Evolutionary conservation across 1,284 basidiomycete species (phyloP), one percentile per base, ranked within the genome.

Genomic region (Wallemia ichthyophaga): DNA sequence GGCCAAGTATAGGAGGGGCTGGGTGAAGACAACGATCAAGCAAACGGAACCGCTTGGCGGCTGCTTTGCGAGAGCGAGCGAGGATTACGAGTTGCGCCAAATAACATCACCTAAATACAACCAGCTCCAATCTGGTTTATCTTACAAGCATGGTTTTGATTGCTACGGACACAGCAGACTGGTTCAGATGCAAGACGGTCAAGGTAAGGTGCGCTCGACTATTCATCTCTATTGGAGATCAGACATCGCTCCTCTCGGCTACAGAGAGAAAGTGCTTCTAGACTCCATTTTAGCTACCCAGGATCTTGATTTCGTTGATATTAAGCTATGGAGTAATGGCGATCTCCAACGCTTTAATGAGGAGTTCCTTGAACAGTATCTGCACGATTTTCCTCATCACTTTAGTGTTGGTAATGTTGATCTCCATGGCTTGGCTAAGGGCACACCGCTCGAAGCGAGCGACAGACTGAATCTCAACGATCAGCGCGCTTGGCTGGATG

Each of bases 241-340:
- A 32, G 88, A 94, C 70, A 77, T 94, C 37, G 77, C 77, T 1
- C 73, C 79, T 0, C 82, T 94, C 63, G 78, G 77, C 1, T 74
- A 76, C 57, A 76, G 88, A 21, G 88, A 95, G 67, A 82, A 85
- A 62, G 80, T 78, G 70, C 85, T 89, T 73, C 75, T 95, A 66
- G 81, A 82, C 65, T 85, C 84, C 0, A 88, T 89, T 69, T 83
- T 94, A 64, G 83, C 85, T 1, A 92, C 87, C 3, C 88, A 95
- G 69, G 77, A 83, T 62, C 66, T 81, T 2, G 63, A 69, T 1
- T 70, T 73, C 28, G 76, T 82, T 15, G 77, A 76, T 13, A 73
- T 92, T 62, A 74, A 87, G 32, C 71, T 92, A 19, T 92, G 87
- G 88, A 84, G 86, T 17, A 91, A 92, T 65, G 83, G 83, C 0